Percentiles rank a stretch among this genome's conserved stretches.
Evolutionary conservation across 768 basidiomycete genomes (phyloP).

Genomic region (Gloeostereum incarnatum): DNA sequence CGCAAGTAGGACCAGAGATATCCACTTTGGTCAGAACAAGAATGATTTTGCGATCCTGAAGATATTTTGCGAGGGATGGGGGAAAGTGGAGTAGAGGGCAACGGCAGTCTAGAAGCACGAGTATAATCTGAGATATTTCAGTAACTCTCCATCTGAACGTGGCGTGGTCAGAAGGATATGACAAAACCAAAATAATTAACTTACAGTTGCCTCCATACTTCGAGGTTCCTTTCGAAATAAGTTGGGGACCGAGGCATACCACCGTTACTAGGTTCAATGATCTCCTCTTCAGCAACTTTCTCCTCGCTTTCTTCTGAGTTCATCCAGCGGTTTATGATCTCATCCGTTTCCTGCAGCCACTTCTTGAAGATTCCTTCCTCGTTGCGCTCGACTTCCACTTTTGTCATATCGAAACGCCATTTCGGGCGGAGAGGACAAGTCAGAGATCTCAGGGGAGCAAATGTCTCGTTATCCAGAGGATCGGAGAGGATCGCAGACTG

Average conservation of each 20-base stretch:
- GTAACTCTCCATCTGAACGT: constrained; percentile 84
- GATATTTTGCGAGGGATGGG: constrained; percentile 61
- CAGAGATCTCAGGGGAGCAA: constrained; percentile 13
- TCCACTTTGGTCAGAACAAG: constrained; percentile 86
- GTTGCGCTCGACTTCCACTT: constrained; percentile 83
- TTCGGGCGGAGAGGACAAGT: constrained; percentile 68
- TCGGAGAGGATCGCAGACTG: constrained; percentile 26
- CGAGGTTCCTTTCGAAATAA: constrained; percentile 83
- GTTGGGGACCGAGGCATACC: constrained; percentile 57
- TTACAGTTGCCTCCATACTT: constrained; percentile 92
- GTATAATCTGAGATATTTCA: constrained; percentile 83
- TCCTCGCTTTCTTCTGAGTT: constrained; percentile 10
- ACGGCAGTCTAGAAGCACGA: constrained; percentile 83
- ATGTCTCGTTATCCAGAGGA: constrained; percentile 11
- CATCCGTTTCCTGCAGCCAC: constrained; percentile 67
- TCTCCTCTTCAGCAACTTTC: constrained; percentile 6
- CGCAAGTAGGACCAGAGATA: constrained; percentile 61
- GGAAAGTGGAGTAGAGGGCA: constrained; percentile 86
- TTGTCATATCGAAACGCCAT: constrained; percentile 82
- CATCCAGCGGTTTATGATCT: constrained; percentile 43
- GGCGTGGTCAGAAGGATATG: constrained; percentile 7
- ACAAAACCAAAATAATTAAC: constrained; percentile 17
- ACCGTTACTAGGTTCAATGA: constrained; percentile 4
- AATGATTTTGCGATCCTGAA: constrained; percentile 46
- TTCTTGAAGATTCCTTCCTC: constrained; percentile 78